Evolutionary conservation across 495 filamentous ascomycete genomes (phyloP).

Genomic region (Xylaria flabelliformis): DNA sequence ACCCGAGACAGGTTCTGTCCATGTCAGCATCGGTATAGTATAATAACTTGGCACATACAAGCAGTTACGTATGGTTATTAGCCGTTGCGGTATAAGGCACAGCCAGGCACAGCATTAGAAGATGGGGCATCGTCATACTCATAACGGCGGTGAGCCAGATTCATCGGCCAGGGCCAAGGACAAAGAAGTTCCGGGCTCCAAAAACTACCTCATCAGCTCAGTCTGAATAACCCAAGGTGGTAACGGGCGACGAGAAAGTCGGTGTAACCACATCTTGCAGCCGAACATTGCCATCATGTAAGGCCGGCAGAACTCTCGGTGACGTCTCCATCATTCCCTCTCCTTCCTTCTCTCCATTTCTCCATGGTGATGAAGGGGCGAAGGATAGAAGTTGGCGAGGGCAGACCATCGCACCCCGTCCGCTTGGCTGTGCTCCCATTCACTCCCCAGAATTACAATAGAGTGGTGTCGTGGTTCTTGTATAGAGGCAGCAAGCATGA

Average conservation of each 20-base stretch:
- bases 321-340: neutral
- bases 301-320: conserved; percentile 19
- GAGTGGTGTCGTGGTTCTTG: conserved; percentile 10
- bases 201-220: conserved; percentile 16
- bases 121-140: conserved; percentile 9
- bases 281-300: conserved; percentile 10
- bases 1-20: conserved; percentile 26
- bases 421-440: conserved; percentile 9
- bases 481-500: conserved; percentile 12
- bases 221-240: conserved; percentile 4
- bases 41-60: neutral
- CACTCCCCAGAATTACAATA: neutral
- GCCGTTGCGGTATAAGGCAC: conserved; percentile 22
- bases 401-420: conserved; percentile 16
- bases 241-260: conserved; percentile 19
- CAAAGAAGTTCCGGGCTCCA: conserved; percentile 8
- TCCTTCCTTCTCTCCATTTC: neutral
- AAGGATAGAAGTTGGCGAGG: neutral
- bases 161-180: conserved; percentile 18
- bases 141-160: conserved; percentile 27
- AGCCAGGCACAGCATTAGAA: neutral
- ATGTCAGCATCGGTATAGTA: conserved; percentile 7
- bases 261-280: conserved; percentile 29
- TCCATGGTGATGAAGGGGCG: neutral
- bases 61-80: neutral